A percentile compares a stretch with the other conserved stretches of the same genome.
These are phyloP conservation scores for Medicago ruthenica DNA, from an alignment of 306 rosid species.

Conservation along the genomic window DNA sequence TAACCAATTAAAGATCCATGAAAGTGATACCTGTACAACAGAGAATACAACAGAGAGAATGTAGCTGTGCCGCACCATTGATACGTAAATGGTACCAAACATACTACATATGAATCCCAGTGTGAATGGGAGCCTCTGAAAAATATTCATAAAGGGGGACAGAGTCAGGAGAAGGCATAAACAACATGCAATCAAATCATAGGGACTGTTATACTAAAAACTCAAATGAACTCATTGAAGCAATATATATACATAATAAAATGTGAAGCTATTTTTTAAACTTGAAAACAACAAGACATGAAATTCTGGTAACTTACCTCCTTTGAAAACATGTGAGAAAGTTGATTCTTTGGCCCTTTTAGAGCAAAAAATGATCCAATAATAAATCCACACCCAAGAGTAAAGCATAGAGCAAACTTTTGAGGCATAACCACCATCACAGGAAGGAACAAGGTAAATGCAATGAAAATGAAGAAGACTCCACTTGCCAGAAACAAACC, in stretches of 20 bases:
- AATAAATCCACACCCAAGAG: no score
- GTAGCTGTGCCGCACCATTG: slow-evolving; percentile 93
- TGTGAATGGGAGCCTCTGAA: slow-evolving; percentile 93
- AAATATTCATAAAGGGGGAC: slow-evolving; percentile 19
- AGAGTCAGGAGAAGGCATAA: slow-evolving; percentile 34
- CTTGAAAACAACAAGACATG: slow-evolving; percentile 10
- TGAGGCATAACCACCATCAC: no score
- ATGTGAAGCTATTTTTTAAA: not conserved
- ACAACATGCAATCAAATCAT: slow-evolving; percentile 32
- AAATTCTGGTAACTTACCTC: slow-evolving; percentile 36
- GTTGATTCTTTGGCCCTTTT: no score
- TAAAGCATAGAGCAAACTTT: no score
- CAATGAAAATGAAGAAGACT: no score
- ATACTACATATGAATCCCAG: slow-evolving; percentile 80
- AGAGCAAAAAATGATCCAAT: no score
- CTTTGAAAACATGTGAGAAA: no score
- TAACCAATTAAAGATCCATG: slow-evolving; percentile 12
- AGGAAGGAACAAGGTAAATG: no score
- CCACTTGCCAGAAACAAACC: no score
- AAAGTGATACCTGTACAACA: slow-evolving; percentile 75
- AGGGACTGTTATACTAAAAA: slow-evolving; percentile 7
- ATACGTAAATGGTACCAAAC: slow-evolving; percentile 88
- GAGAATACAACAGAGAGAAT: slow-evolving; percentile 95
- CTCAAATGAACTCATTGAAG: not conserved
- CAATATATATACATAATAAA: no score